Conservation (phyloP, 305 asterid species). For the Petunia hybrid region DNA sequence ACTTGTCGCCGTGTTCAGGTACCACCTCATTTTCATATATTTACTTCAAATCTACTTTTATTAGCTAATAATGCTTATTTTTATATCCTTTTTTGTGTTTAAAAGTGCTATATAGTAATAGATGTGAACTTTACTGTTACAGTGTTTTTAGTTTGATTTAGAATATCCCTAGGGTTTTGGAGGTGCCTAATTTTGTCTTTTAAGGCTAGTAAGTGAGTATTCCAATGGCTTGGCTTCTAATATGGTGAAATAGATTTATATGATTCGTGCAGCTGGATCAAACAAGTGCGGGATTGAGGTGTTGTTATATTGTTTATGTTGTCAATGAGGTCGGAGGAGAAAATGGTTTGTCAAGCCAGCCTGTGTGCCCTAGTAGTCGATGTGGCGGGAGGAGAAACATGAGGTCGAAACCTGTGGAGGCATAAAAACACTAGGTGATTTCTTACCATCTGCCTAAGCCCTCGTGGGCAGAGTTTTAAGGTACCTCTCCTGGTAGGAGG, state of each 20-base stretch:
- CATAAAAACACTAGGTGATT: too few relatives aligned
- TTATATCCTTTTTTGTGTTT: not conserved
- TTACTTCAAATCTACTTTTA: too few relatives aligned
- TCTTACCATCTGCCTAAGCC: too few relatives aligned
- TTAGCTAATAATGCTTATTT: not conserved
- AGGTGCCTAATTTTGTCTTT: not conserved
- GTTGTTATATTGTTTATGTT: not conserved
- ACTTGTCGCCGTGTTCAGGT: constrained; percentile 54
- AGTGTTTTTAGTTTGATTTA: not conserved
- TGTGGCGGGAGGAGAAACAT: too few relatives aligned
- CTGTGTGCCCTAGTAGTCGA: too few relatives aligned
- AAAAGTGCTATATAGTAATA: not conserved
- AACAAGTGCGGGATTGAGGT: not conserved
- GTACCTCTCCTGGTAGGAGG: too few relatives aligned
- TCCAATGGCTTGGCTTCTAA: not conserved
- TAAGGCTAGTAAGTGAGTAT: not conserved
- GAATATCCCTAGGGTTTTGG: not conserved
- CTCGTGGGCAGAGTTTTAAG: too few relatives aligned
- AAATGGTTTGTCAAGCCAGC: too few relatives aligned
- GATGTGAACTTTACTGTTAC: not conserved
- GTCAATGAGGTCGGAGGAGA: too few relatives aligned
- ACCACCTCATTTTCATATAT: not conserved
- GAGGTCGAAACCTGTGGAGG: too few relatives aligned
- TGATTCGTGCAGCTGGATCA: not conserved
- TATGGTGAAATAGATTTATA: not conserved